Evolutionary conservation across 768 basidiomycete species (phyloP), one percentile per base, ranked within the genome.

Genomic region (Leccinum disarticulatum): DNA sequence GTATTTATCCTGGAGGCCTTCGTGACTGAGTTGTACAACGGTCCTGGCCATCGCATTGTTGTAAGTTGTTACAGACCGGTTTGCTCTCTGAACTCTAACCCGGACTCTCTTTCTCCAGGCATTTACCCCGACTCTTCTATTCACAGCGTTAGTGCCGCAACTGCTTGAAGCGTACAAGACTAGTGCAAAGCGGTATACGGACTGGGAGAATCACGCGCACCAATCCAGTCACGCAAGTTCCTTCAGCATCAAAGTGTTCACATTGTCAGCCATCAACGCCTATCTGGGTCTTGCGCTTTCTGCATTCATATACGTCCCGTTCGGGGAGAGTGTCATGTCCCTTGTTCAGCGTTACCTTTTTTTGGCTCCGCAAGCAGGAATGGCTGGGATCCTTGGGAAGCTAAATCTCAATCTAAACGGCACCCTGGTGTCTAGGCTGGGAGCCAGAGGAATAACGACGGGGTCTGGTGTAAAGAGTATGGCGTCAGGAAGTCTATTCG

Each of bases 281-380:
- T 98, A 95, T 71, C 86, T 95, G 54, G 90, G 91, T 43, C 83
- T 99, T n/a, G 87, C 84, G 6, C 84, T 98, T 15, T 93, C 90
- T n/a, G 94, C 95, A 15, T 98, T 95, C 69, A 84, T 97, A 53
- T 99, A 98, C 71, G 91, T 96, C 4, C 95, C 95, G 0, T 97
- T 95, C 63, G 95, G 95, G 30, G 89, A 89, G 69, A 82, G 83
- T 54, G 85, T 93, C 61, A 93, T 95, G 90, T 76, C 80, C 8
- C 70, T 79, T 53, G 77, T 82, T 31, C 78, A 77, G 36, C 28
- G 57, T 6, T 58, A 66, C 57, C 54, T 77, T 38, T 75, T 72
- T 54, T 66, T 65, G 31, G 61, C 59, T 11, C 55, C 67, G 9
- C 69, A 55, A 2, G 56, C 61, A 28, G 30, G 55, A 38, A 61